Percentiles rank a stretch among this genome's conserved stretches.
phyloP scores from a whole-genome alignment of 106 monocot species.

The Vanilla planifolia region DNA sequence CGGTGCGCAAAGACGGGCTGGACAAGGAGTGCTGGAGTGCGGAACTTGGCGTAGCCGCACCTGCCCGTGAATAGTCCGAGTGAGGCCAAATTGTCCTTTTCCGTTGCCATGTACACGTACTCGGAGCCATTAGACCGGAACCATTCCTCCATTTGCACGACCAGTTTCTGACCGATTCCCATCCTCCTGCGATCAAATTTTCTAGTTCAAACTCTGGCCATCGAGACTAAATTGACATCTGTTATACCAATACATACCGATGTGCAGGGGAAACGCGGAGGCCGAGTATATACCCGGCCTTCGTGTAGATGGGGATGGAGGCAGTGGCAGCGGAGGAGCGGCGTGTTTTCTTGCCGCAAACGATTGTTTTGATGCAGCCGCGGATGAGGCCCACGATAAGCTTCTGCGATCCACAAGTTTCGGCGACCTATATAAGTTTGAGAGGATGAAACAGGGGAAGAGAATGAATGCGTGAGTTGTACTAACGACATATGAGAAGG shows the following conservation, averaged over 20 bases:
- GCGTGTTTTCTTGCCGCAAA: constrained; percentile 36
- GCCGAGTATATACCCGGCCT: constrained; percentile 63
- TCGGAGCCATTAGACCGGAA: constrained; percentile 50
- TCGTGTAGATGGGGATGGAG: constrained; percentile 29
- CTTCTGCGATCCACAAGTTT: constrained; percentile 21
- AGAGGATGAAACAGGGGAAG: no score
- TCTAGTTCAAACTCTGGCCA: no score
- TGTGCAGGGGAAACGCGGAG: constrained; percentile 57
- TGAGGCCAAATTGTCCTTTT: constrained; percentile 64
- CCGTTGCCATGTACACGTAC: constrained; percentile 88
- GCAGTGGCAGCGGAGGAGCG: constrained; percentile 1
- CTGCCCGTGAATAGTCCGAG: constrained; percentile 49
- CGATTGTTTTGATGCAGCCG: constrained; percentile 63
- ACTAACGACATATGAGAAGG: no score
- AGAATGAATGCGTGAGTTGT: neutral
- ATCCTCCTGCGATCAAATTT: constrained; percentile 32
- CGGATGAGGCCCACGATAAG: constrained; percentile 63
- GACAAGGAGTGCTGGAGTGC: constrained; percentile 61
- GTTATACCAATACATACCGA: constrained; percentile 19
- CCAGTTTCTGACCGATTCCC: constrained; percentile 51
- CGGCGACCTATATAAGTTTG: constrained; percentile 53
- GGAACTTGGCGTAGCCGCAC: constrained; percentile 70
- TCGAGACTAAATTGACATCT: neutral
- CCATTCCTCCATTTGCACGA: constrained; percentile 56
- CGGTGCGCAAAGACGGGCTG: constrained; percentile 72